Base-by-base conservation (phyloP, 805 yeast genomes). In the Pichia cabralensis region DNA sequence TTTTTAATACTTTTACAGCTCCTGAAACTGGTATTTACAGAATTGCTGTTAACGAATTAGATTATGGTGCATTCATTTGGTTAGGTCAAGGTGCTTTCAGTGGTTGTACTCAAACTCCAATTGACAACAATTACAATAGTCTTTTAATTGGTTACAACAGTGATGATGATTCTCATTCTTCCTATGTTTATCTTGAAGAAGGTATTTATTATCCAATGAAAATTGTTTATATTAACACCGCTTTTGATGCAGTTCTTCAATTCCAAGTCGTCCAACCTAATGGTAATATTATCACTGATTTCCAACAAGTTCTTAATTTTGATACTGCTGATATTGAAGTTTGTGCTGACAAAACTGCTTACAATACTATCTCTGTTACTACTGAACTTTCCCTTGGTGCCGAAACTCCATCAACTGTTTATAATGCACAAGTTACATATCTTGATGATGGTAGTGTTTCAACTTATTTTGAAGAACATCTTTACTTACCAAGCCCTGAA, bases 1-100 rank as follows among this genome's bases (percentile, higher is more conserved):
- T 8, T 33, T 28, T 30, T 13, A 3, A 7, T 14, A 15, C 21
- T 20, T 3, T 12, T 28, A 27, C 27, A 29, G 59, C 64, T 11
- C 32, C 43, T 5, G 41, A 34, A 14, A 42, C 52, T 13, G 64
- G 64, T 34, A 31, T 41, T 6, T 56, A 51, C 30, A 34, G 40
- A 1, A 39, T 57, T 25, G 21, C 31, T 10, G 35, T 53, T 10
- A 24, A 28, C 6, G 25, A 27, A 9, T 46, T 46, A n/a, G 58
- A 55, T 42, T 59, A 58, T 42, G 43, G 48, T 18, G 53, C 41
- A 13, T 50, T 49, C 37, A 53, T 60, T 26, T 47, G 43, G 28
- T 33, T 53, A 24, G 59, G 60, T 27, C 53, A 51, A 6, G 47
- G 43, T 33, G 56, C 56, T 10, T 50, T 62, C 22, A 49, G 48